Evolutionary conservation across 2,329 filamentous ascomycete genomes (phyloP).

Genomic region (Ceratocystis ficicola): DNA sequence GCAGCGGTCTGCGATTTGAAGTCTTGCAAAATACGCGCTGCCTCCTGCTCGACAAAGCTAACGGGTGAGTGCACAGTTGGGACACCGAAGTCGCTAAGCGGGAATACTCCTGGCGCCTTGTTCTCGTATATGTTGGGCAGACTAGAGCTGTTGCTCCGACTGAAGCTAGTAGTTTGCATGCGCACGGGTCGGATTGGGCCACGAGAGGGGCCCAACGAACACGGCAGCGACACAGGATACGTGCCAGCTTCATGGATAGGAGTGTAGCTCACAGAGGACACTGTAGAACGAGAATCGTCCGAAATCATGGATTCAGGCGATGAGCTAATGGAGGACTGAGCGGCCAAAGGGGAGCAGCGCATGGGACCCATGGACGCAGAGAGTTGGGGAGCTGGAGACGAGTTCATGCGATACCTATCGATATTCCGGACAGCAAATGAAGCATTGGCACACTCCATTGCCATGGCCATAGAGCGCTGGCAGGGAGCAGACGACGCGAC

Average conservation of each 20-base stretch:
- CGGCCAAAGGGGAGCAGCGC: slow-evolving; percentile 51
- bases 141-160: background rate
- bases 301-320: slow-evolving; percentile 58
- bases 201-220: background rate
- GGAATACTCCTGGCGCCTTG: background rate
- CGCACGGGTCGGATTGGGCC: background rate
- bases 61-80: slow-evolving; percentile 5
- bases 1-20: slow-evolving; percentile 12
- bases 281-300: slow-evolving; percentile 48
- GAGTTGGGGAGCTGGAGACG: slow-evolving; percentile 34
- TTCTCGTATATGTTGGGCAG: background rate
- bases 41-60: slow-evolving; percentile 9
- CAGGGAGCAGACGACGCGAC: slow-evolving; percentile 38
- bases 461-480: slow-evolving; percentile 39
- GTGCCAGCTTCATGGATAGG: slow-evolving; percentile 42
- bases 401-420: slow-evolving; percentile 42
- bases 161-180: background rate
- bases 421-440: slow-evolving; percentile 28
- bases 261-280: slow-evolving; percentile 50
- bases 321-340: slow-evolving; percentile 49
- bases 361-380: slow-evolving; percentile 36
- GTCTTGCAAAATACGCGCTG: slow-evolving; percentile 15
- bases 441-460: slow-evolving; percentile 44
- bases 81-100: slow-evolving; percentile 9
- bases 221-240: slow-evolving; percentile 38